phyloP scores from a whole-genome alignment of 208 protist species.

The Wallacemonas rigidus region DNA sequence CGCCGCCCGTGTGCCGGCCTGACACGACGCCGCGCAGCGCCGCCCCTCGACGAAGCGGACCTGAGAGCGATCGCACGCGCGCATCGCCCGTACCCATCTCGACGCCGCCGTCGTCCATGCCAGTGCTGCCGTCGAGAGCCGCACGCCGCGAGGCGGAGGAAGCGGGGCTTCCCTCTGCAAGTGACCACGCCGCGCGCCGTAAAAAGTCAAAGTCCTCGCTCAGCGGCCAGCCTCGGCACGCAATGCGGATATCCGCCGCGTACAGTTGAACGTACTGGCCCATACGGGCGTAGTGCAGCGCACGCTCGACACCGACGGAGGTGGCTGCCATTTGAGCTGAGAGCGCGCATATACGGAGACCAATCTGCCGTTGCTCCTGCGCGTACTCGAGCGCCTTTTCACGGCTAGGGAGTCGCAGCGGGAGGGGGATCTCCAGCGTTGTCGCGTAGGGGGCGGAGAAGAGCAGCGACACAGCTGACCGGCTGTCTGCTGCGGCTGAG shows the following conservation, averaged over 20 bases:
- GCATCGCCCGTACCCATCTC: background rate
- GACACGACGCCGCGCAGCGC: background rate
- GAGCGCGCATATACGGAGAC: conserved; percentile 29
- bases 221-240: conserved; percentile 43
- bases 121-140: background rate
- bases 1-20: background rate
- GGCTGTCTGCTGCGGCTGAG: background rate
- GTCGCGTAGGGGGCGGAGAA: conserved; percentile 34
- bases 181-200: background rate
- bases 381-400: conserved; percentile 46
- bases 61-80: background rate
- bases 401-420: conserved; percentile 28
- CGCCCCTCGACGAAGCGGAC: background rate
- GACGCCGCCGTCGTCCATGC: too few relatives aligned
- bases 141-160: background rate
- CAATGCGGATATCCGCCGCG: conserved; percentile 47
- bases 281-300: conserved; percentile 40
- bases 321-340: conserved; percentile 18
- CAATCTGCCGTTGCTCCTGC: conserved; percentile 45
- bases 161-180: background rate
- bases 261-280: conserved; percentile 45
- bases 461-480: conserved; percentile 10
- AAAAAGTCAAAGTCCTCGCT: conserved; percentile 58
- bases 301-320: conserved; percentile 29
- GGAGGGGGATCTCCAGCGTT: conserved; percentile 42